Evolutionary conservation across 2,329 filamentous ascomycete genomes (phyloP).

Genomic region (Pezizomycotina sp.): DNA sequence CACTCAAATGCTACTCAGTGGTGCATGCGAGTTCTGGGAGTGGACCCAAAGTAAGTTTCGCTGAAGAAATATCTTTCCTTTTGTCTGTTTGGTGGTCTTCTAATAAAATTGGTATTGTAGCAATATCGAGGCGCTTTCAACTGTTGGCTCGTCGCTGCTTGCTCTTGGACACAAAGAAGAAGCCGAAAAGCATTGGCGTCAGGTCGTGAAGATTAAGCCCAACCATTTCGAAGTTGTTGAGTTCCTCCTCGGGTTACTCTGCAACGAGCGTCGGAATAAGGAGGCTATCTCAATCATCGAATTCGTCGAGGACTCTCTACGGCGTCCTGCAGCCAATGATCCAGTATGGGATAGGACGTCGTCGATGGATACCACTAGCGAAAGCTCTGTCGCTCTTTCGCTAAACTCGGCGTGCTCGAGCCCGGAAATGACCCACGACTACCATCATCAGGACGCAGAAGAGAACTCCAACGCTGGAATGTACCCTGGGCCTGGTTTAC

Average conservation of each 20-base stretch:
- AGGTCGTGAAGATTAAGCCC: slow-evolving; percentile 66
- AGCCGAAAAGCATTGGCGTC: slow-evolving; percentile 70
- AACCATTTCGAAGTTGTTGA: slow-evolving; percentile 90
- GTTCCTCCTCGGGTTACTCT: slow-evolving; percentile 76
- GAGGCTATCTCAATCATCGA: slow-evolving; percentile 81
- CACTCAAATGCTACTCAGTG: slow-evolving; percentile 32
- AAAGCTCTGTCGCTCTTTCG: too few species aligned
- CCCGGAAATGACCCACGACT: slow-evolving; percentile 19
- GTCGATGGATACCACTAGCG: slow-evolving; percentile 18
- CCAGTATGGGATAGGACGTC: slow-evolving; percentile 11
- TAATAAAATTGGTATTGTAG: too few species aligned
- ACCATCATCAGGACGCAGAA: slow-evolving; percentile 10
- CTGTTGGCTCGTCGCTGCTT: slow-evolving; percentile 75
- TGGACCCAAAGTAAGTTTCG: slow-evolving; percentile 38
- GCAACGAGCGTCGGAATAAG: slow-evolving; percentile 58
- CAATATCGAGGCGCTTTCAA: slow-evolving; percentile 86
- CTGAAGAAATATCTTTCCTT: slow-evolving; percentile 18
- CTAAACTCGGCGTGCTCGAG: too few species aligned
- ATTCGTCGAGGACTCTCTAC: slow-evolving; percentile 60
- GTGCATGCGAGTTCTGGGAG: slow-evolving; percentile 40
- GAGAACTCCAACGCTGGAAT: too few species aligned
- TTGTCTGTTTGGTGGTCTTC: slow-evolving; percentile 18
- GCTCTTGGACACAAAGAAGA: slow-evolving; percentile 68
- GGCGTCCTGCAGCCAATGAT: slow-evolving; percentile 33
- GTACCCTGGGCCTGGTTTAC: slow-evolving; percentile 5